These are phyloP conservation scores for Pyricularia sp. DNA, from an alignment of 2,329 filamentous ascomycete genomes.

Conservation along the genomic window DNA sequence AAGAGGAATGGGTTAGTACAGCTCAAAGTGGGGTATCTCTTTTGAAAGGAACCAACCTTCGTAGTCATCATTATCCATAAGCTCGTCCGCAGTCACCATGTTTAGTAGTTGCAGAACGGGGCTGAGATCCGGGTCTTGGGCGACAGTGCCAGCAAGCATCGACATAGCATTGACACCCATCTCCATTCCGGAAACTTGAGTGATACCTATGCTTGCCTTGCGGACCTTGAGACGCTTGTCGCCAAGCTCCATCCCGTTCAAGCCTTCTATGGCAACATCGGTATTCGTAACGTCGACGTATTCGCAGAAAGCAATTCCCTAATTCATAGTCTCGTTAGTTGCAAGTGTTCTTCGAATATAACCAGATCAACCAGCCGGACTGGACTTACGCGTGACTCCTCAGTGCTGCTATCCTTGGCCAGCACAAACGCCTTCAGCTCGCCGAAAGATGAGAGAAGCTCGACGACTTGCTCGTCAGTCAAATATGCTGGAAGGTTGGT, in stretches of 20 bases:
- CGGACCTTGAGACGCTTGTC: constrained; percentile 77
- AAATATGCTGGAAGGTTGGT: constrained; percentile 83
- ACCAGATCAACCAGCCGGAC: neutral
- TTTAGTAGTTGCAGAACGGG: constrained; percentile 89
- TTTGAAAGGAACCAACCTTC: constrained; percentile 49
- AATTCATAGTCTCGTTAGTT: constrained; percentile 17
- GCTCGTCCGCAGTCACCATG: constrained; percentile 95
- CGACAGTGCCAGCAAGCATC: constrained; percentile 86
- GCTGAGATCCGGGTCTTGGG: constrained; percentile 67
- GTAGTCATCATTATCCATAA: constrained; percentile 91
- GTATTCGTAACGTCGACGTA: constrained; percentile 73
- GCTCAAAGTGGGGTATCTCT: constrained; percentile 22
- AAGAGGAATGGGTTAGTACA: neutral
- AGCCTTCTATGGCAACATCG: constrained; percentile 76
- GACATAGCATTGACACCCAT: constrained; percentile 98
- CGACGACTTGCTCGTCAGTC: constrained; percentile 82
- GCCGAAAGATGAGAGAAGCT: constrained; percentile 84
- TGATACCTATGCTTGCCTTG: constrained; percentile 85
- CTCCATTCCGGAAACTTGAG: constrained; percentile 85
- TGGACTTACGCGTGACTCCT: constrained; percentile 70
- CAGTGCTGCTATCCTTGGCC: constrained; percentile 76
- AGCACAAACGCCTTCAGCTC: constrained; percentile 87
- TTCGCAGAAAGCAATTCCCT: constrained; percentile 97
- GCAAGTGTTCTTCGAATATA: neutral
- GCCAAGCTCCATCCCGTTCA: constrained; percentile 89